These are phyloP conservation scores for Pleurotus citrinopileatus DNA, from an alignment of 768 basidiomycete species.

Conservation along the genomic window DNA sequence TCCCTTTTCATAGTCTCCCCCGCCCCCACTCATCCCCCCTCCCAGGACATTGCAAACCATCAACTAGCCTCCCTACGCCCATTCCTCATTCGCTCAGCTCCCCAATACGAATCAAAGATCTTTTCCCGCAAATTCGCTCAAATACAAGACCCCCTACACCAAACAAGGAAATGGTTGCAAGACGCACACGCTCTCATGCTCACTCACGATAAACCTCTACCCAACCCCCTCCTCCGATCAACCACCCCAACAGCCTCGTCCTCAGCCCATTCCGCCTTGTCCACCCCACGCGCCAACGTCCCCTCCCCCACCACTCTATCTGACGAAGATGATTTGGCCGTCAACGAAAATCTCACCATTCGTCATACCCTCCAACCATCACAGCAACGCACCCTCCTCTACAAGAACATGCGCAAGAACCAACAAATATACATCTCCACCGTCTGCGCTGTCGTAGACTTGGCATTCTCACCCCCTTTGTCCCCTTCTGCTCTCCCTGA, in stretches of 20 bases:
- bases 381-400: slow-evolving; percentile 39
- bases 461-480: slow-evolving; percentile 64
- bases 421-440: slow-evolving; percentile 54
- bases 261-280: background rate
- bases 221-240: slow-evolving; percentile 29
- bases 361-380: slow-evolving; percentile 18
- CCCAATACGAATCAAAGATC: slow-evolving; percentile 74
- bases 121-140: slow-evolving; percentile 54
- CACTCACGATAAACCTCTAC: slow-evolving; percentile 34
- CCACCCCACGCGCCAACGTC: background rate
- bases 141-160: slow-evolving; percentile 33
- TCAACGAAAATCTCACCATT: background rate
- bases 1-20: slow-evolving; percentile 17
- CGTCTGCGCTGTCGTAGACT: slow-evolving; percentile 59
- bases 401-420: slow-evolving; percentile 44
- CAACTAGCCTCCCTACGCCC: slow-evolving; percentile 91
- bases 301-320: background rate
- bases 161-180: slow-evolving; percentile 64
- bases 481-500: slow-evolving; percentile 70
- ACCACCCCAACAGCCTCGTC: background rate
- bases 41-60: slow-evolving; percentile 93
- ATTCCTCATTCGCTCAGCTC: slow-evolving; percentile 79
- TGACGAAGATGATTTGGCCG: background rate
- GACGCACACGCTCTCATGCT: slow-evolving; percentile 47
- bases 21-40: slow-evolving; percentile 12